Evolutionary conservation across 441 rosid species (phyloP).

Genomic region (Brassica balearica): DNA sequence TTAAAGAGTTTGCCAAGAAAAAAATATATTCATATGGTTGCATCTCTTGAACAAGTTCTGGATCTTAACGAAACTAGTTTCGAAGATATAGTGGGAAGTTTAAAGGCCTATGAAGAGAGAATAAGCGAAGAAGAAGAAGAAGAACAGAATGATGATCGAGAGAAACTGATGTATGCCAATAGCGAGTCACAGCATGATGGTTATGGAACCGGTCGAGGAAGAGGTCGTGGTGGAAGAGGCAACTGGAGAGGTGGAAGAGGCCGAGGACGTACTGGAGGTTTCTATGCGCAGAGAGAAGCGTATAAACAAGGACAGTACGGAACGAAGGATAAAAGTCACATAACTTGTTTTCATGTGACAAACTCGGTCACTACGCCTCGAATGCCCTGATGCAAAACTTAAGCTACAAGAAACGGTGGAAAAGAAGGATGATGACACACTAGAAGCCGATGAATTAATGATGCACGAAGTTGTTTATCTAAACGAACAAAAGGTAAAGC

Average conservation of each 20-base stretch:
- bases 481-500: background rate
- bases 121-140: background rate
- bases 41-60: background rate
- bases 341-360: too few relatives aligned
- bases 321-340: too few relatives aligned
- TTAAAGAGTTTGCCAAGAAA: background rate
- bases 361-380: too few relatives aligned
- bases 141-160: background rate
- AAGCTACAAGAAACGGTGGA: too few relatives aligned
- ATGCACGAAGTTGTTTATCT: background rate
- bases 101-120: background rate
- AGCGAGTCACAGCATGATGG: background rate
- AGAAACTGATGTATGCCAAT: background rate
- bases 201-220: background rate
- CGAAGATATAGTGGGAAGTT: background rate
- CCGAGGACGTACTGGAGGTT: background rate
- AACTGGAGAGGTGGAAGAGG: background rate
- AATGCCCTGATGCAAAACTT: too few relatives aligned
- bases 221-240: background rate
- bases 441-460: background rate
- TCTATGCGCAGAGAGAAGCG: background rate
- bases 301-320: background rate
- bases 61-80: background rate
- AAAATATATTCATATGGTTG: background rate
- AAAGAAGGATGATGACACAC: background rate